Conservation (phyloP, 805 yeast genomes). For the Starmerella ratchasimensis region DNA sequence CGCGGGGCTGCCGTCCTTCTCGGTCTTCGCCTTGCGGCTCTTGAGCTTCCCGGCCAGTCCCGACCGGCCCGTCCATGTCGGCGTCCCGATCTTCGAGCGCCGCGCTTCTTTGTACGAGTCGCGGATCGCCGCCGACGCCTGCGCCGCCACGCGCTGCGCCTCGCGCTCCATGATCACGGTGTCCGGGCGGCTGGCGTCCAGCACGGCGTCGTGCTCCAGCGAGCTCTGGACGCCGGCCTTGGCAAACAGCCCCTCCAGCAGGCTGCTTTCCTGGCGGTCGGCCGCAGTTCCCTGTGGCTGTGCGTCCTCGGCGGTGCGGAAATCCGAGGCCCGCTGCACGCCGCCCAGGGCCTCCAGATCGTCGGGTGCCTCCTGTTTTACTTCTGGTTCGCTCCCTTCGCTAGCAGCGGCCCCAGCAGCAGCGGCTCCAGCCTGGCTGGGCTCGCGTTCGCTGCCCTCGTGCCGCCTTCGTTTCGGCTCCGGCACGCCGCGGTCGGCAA, state of each 20-base stretch:
- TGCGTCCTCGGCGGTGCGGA: slow-evolving; percentile 51
- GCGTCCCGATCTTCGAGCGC: slow-evolving; percentile 50
- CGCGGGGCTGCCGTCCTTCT: not conserved
- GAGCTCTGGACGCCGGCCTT: slow-evolving; percentile 60
- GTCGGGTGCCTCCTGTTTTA: slow-evolving; percentile 19
- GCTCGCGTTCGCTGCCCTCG: slow-evolving; percentile 22
- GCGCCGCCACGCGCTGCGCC: slow-evolving; percentile 45
- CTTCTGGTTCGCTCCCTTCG: not conserved
- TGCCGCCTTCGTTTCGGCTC: slow-evolving; percentile 31
- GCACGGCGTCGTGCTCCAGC: slow-evolving; percentile 63
- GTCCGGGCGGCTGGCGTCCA: slow-evolving; percentile 43
- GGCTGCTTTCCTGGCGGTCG: slow-evolving; percentile 25
- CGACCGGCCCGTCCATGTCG: slow-evolving; percentile 92
- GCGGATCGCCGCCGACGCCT: slow-evolving; percentile 44
- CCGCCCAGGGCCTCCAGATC: slow-evolving; percentile 20
- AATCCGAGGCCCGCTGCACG: slow-evolving; percentile 22
- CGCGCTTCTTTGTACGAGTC: slow-evolving; percentile 45
- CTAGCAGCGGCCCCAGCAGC: too few relatives aligned
- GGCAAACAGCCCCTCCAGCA: slow-evolving; percentile 66
- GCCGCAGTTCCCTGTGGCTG: slow-evolving; percentile 15
- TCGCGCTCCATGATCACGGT: slow-evolving; percentile 44
- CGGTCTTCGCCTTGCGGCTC: not conserved
- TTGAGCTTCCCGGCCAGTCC: slow-evolving; percentile 59
- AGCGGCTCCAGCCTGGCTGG: slow-evolving; percentile 10
- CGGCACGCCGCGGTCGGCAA: slow-evolving; percentile 24